These are phyloP conservation scores for Viridothelium virens DNA, from an alignment of 495 filamentous ascomycete genomes.

Conservation along the genomic window DNA sequence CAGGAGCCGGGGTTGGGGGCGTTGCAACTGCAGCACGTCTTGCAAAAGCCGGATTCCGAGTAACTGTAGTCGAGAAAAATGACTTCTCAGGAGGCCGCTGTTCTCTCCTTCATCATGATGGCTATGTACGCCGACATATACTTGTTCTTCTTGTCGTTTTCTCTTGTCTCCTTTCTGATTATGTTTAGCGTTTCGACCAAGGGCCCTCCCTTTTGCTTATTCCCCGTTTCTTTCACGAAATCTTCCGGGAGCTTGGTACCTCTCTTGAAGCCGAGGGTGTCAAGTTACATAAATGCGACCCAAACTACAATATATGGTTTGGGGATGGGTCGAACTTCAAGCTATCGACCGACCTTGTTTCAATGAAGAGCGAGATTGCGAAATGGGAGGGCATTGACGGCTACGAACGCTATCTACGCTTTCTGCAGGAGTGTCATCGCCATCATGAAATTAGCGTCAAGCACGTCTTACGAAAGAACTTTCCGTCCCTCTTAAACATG, in stretches of 20 bases:
- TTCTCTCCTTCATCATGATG: constrained; percentile 47
- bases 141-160: not conserved
- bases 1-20: constrained; percentile 61
- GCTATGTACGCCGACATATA: constrained; percentile 35
- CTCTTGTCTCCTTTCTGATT: not conserved
- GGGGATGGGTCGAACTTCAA: constrained; percentile 51
- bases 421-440: constrained; percentile 52
- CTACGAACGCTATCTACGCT: constrained; percentile 53
- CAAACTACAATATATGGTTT: constrained; percentile 65
- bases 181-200: constrained; percentile 56
- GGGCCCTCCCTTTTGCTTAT: constrained; percentile 63
- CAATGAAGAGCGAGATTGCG: constrained; percentile 61
- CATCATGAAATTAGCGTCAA: constrained; percentile 57
- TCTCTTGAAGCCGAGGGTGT: constrained; percentile 52
- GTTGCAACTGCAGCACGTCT: constrained; percentile 59
- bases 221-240: constrained; percentile 55
- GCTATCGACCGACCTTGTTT: constrained; percentile 51
- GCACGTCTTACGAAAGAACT: constrained; percentile 56
- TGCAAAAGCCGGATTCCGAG: constrained; percentile 54
- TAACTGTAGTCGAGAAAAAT: constrained; percentile 65
- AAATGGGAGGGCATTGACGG: constrained; percentile 57
- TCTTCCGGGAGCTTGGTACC: constrained; percentile 57
- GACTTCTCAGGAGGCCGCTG: constrained; percentile 58
- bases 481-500: constrained; percentile 48
- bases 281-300: constrained; percentile 56